Evolutionary conservation across 177 flowering plant species (phyloP).

Genomic region (Vitis hybrid): DNA sequence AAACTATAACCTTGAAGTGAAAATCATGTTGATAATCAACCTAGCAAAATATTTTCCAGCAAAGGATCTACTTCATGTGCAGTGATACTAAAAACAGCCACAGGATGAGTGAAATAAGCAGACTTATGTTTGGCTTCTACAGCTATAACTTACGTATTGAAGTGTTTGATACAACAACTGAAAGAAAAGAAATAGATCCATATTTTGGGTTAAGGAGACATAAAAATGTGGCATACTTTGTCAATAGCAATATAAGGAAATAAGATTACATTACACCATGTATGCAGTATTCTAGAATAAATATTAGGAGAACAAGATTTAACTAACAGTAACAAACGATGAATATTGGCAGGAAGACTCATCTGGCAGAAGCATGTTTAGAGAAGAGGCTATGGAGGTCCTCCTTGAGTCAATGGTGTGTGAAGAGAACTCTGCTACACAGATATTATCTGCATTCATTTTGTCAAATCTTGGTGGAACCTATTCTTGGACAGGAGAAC

Average conservation of each 20-base stretch:
- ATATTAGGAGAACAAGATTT: neutral
- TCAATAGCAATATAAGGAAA: neutral
- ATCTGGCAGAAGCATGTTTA: constrained; percentile 36
- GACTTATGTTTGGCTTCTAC: neutral
- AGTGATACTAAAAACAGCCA: neutral
- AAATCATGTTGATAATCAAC: neutral
- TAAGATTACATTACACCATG: neutral
- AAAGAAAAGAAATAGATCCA: no score
- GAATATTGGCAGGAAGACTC: constrained; percentile 51
- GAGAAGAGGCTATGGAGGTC: constrained; percentile 57
- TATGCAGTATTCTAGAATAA: neutral
- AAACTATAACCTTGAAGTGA: neutral
- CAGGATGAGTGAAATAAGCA: neutral
- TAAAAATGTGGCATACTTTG: neutral
- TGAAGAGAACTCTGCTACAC: constrained; percentile 41
- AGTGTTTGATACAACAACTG: no score
- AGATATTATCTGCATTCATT: constrained; percentile 55
- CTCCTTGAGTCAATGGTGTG: constrained; percentile 50
- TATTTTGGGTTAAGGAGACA: no score
- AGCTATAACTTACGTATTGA: neutral
- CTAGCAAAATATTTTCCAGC: neutral
- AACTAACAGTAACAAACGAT: neutral
- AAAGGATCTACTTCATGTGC: neutral
- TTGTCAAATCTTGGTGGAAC: constrained; percentile 83
- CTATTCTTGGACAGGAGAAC: constrained; percentile 72